Evolutionary conservation across 352 stramenopile genomes (phyloP).

Genomic region (Pythium volutum): DNA sequence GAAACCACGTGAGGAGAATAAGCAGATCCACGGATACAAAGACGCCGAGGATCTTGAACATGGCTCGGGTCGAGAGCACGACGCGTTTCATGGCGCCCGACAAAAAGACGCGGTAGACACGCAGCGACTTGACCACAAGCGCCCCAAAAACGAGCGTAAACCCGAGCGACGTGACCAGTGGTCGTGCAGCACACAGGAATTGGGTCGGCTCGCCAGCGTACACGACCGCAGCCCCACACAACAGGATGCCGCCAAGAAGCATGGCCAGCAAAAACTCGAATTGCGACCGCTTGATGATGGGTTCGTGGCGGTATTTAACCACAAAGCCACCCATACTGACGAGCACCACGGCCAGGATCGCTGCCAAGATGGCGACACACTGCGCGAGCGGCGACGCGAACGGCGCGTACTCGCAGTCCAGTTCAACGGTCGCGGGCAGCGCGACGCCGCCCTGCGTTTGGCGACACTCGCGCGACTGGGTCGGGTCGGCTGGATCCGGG

Average conservation of each 20-base stretch:
- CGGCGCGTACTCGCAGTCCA: constrained; percentile 35
- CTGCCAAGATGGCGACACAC: constrained; percentile 30
- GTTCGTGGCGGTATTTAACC: constrained; percentile 21
- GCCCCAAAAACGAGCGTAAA: constrained; percentile 32
- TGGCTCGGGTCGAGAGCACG: constrained; percentile 12
- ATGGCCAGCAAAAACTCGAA: constrained; percentile 58
- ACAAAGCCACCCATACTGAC: constrained; percentile 25
- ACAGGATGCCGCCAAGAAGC: constrained; percentile 45
- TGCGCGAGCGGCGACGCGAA: constrained; percentile 4
- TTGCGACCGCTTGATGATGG: constrained; percentile 67
- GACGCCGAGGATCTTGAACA: constrained; percentile 21
- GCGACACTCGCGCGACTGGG: constrained; percentile 35
- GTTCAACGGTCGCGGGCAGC: constrained; percentile 20
- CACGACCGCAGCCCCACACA: constrained; percentile 35
- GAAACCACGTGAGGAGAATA: constrained; percentile 28
- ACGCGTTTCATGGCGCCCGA: constrained; percentile 22
- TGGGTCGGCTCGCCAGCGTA: constrained; percentile 45
- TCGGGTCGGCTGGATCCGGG: constrained; percentile 14
- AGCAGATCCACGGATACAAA: constrained; percentile 24
- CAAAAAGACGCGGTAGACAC: constrained; percentile 36
- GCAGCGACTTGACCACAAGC: constrained; percentile 35
- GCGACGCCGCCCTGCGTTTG: constrained; percentile 12
- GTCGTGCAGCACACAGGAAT: constrained; percentile 30
- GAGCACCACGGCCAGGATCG: constrained; percentile 32
- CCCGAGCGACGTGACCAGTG: constrained; percentile 19